phyloP scores from a whole-genome alignment of 225 moss, liverwort and hornwort species.

The Asterella californica region DNA sequence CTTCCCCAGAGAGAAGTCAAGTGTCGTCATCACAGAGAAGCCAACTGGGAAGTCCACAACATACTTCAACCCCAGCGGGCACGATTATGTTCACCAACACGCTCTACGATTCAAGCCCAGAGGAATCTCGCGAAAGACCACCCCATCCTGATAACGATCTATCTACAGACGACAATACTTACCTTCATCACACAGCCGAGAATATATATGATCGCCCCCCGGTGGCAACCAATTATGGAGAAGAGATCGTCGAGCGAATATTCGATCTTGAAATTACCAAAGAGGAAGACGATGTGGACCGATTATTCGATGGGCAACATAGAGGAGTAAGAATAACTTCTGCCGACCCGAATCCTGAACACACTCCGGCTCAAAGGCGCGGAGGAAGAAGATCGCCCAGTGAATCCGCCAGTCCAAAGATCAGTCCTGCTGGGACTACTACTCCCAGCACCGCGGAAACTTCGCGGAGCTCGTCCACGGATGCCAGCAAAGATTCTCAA shows the following conservation, averaged over 20 bases:
- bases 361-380: not conserved
- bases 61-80: not conserved
- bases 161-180: not conserved
- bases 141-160: not conserved
- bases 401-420: not conserved
- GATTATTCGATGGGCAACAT: not conserved
- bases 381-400: not conserved
- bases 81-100: conserved; percentile 5
- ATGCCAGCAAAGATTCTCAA: not conserved
- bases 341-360: not conserved
- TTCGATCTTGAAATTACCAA: not conserved
- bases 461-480: not conserved
- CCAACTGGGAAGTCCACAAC: not conserved
- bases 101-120: not conserved
- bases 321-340: not conserved
- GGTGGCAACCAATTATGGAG: not conserved
- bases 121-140: not conserved
- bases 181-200: not conserved
- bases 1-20: not conserved
- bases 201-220: not conserved
- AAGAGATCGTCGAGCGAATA: not conserved
- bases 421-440: not conserved
- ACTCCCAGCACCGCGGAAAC: not conserved
- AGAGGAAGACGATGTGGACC: not conserved
- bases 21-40: not conserved